Evolutionary conservation across 495 filamentous ascomycete species (phyloP).

Genomic region (Aspergillus wentii): DNA sequence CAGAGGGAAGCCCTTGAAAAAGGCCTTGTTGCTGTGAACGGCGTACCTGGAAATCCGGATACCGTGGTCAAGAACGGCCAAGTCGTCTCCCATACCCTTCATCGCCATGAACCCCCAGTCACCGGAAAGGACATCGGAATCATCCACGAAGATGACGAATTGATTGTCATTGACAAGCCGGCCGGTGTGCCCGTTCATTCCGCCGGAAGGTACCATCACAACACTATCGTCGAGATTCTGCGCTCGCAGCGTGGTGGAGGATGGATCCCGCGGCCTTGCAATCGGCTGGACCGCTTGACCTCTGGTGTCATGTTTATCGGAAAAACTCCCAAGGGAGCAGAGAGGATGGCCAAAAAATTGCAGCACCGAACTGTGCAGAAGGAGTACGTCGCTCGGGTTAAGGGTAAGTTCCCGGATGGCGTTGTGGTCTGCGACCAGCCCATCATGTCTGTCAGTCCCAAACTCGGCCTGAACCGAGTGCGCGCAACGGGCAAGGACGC

Average conservation of each 20-base stretch:
- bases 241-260: slow-evolving; percentile 64
- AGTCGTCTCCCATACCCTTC: slow-evolving; percentile 85
- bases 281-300: slow-evolving; percentile 88
- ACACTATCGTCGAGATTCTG: slow-evolving; percentile 90
- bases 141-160: slow-evolving; percentile 83
- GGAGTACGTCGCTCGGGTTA: slow-evolving; percentile 89
- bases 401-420: slow-evolving; percentile 78
- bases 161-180: slow-evolving; percentile 96
- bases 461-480: slow-evolving; percentile 89
- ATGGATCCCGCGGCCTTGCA: slow-evolving; percentile 79
- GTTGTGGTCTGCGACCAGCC: slow-evolving; percentile 87
- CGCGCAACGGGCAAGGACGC: slow-evolving; percentile 88
- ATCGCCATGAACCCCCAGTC: slow-evolving; percentile 93
- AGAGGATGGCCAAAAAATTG: slow-evolving; percentile 67
- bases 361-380: slow-evolving; percentile 75
- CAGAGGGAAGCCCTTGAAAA: slow-evolving; percentile 73
- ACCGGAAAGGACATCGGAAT: slow-evolving; percentile 72
- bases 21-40: slow-evolving; percentile 70
- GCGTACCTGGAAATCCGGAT: slow-evolving; percentile 53
- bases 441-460: slow-evolving; percentile 89
- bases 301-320: slow-evolving; percentile 97
- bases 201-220: slow-evolving; percentile 91
- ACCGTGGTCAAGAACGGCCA: slow-evolving; percentile 72
- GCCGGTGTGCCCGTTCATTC: slow-evolving; percentile 92
- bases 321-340: slow-evolving; percentile 75